A percentile compares a stretch with the other conserved stretches of the same genome.
Evolutionary conservation across 495 filamentous ascomycete genomes (phyloP).

Genomic region (Penicillium bialowiezense): DNA sequence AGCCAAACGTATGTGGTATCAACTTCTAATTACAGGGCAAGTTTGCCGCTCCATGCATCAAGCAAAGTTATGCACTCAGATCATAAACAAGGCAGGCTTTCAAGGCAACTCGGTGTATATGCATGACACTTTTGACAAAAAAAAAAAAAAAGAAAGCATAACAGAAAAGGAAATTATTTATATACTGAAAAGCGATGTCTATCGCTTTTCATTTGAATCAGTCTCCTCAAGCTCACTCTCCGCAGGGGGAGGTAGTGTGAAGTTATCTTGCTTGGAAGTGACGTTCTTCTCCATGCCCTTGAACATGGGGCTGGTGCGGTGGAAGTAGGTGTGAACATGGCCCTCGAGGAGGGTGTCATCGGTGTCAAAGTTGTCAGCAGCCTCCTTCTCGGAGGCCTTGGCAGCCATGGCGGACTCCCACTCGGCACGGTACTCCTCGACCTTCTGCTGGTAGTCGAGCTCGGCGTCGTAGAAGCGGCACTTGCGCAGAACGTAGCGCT

Average conservation of each 20-base stretch:
- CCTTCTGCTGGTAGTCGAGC: constrained; percentile 72
- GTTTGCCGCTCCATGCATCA: constrained; percentile 13
- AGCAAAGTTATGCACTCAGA: constrained; percentile 1
- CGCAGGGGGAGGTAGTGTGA: constrained; percentile 41
- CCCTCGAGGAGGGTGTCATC: constrained; percentile 44
- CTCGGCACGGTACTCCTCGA: constrained; percentile 71
- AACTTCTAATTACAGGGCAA: constrained; percentile 23
- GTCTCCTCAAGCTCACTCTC: constrained; percentile 21
- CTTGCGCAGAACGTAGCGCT: constrained; percentile 61
- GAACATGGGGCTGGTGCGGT: constrained; percentile 51
- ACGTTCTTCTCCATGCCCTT: constrained; percentile 40
- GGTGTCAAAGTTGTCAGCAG: constrained; percentile 26
- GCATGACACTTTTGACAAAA: constrained; percentile 6
- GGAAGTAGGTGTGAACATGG: constrained; percentile 48
- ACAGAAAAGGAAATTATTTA: constrained; percentile 2
- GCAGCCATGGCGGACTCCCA: constrained; percentile 57
- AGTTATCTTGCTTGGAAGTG: constrained; percentile 32
- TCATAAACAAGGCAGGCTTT: background rate
- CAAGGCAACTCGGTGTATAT: constrained; percentile 9
- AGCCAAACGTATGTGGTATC: constrained; percentile 19
- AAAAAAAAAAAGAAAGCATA: constrained; percentile 6
- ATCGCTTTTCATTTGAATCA: constrained; percentile 22
- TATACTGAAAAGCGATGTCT: constrained; percentile 10
- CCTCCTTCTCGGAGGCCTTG: constrained; percentile 46
- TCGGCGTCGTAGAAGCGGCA: constrained; percentile 77